Evolutionary conservation across 805 yeast genomes (phyloP), one percentile per base, ranked within the genome.

Genomic region (Kodamaea neixiangensis): DNA sequence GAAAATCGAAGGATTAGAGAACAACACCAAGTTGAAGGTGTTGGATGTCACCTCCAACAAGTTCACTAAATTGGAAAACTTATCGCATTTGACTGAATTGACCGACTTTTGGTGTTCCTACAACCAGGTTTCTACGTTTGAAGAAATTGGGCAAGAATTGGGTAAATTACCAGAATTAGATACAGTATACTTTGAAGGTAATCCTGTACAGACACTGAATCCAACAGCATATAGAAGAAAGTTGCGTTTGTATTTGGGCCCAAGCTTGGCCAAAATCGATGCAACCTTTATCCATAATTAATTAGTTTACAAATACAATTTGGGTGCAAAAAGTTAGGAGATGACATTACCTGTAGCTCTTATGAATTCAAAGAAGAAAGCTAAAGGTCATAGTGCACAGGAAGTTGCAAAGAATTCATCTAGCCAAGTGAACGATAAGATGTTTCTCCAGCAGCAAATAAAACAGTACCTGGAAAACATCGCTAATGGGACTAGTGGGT

Each of bases 91-190:
- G 51, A 66, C 57, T 0, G 62, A 85, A n/a, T 75, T 94, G 51
- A 91, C 97, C 7, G 99, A 94, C 67, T 73, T 94, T 48, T 94
- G 99, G 99, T 90, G 96, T 20, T 87, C 97, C 0, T 81, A 82
- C 61, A 94, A 93, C 67, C 67, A 80, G 59, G 66, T 94, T 18
- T 78, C 81, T 31, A 74, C 81, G 38, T 92, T 88, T 67, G 82
- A 84, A 31, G 85, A 89, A 47, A 71, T 94, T 43, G 84, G 82
- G 47, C 66, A 77, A 17, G 85, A 89, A 63, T 76, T 94, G 53
- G 82, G 83, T 11, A 71, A 72, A 37, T 71, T 89, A 47, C 79
- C 82, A 1, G 73, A 79, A 5, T 73, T 94, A 48, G 96, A 90
- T 47, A 90, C 97, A 0, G 96, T 94, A 4, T 94, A 94, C 64